Conservation (phyloP, 352 stramenopile species). For the Peronosclerospora sorghi region DNA sequence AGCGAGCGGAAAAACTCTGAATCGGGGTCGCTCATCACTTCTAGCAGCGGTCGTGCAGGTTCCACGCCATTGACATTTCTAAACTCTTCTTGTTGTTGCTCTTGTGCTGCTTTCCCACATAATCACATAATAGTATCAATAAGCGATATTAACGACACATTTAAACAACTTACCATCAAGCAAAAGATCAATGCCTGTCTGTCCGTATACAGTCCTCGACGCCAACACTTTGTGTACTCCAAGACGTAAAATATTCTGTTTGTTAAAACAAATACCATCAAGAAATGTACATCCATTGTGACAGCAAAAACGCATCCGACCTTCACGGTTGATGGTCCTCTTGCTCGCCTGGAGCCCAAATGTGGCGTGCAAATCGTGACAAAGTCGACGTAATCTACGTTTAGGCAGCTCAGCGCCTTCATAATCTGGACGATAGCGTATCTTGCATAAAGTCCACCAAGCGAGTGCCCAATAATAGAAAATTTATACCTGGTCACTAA, state of each 20-base stretch:
- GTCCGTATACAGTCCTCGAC: slow-evolving; percentile 53
- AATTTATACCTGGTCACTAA: slow-evolving; percentile 45
- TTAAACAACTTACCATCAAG: slow-evolving; percentile 25
- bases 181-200: slow-evolving; percentile 65
- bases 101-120: slow-evolving; percentile 8
- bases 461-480: slow-evolving; percentile 61
- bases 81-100: slow-evolving; percentile 8
- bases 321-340: slow-evolving; percentile 51
- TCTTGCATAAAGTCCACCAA: slow-evolving; percentile 64
- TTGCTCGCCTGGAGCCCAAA: slow-evolving; percentile 55
- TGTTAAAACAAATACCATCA: slow-evolving; percentile 1
- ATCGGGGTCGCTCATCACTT: slow-evolving; percentile 53
- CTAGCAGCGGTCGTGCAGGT: slow-evolving; percentile 28
- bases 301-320: slow-evolving; percentile 12
- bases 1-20: slow-evolving; percentile 45
- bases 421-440: slow-evolving; percentile 56
- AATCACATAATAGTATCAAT: background rate
- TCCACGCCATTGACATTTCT: slow-evolving; percentile 3
- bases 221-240: slow-evolving; percentile 60
- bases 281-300: background rate
- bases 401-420: slow-evolving; percentile 36
- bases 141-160: background rate
- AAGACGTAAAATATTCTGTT: slow-evolving; percentile 55
- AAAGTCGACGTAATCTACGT: slow-evolving; percentile 65
- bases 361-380: slow-evolving; percentile 74